Evolutionary conservation across 768 basidiomycete species (phyloP), one percentile per base, ranked within the genome.

Genomic region (Terana coerulea): DNA sequence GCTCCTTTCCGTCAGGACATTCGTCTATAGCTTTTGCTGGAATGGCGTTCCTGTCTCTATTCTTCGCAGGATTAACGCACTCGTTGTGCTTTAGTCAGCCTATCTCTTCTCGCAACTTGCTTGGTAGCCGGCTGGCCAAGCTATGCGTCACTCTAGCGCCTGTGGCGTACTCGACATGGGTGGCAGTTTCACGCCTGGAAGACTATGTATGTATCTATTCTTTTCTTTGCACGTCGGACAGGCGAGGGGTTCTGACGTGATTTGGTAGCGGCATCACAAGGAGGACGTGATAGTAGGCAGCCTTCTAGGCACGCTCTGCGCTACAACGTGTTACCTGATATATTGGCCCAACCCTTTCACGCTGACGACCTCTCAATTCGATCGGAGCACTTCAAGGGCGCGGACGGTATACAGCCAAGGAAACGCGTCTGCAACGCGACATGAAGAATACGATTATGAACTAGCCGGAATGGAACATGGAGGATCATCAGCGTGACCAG

Each of bases 1-100:
- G 75, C 49, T 86, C 83, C 0, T 87, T 87, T 59, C 84, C 84
- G 6, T 84, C 83, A 10, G 84, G 84, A 5, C 84, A 87, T 62
- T 83, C 84, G 1, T 82, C 83, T 1, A 78, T 79, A 10, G 84
- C 78, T 7, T 86, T 82, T 60, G 72, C 78, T 2, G 83, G 83
- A 26, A 84, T 86, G 80, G 71, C 76, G 21, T 81, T 84, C 57
- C 59, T 83, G 19, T 75, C 79, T 3, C 70, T 87, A 8, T 84
- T 77, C 69, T 65, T 85, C 12, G 83, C 83, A 25, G 79, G 80
- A n/a, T 75, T 80, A 61, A 84, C 83, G 5, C 78, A 78, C 7
- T 79, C 80, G 5, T 79, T 78, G 77, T 76, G 76, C 51, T 77
- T 80, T 58, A 59, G 61, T 22, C 60, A 69, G 17, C 67, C 76